Evolutionary conservation across 352 stramenopile genomes (phyloP).

Genomic region (Pythium plurisporium): DNA sequence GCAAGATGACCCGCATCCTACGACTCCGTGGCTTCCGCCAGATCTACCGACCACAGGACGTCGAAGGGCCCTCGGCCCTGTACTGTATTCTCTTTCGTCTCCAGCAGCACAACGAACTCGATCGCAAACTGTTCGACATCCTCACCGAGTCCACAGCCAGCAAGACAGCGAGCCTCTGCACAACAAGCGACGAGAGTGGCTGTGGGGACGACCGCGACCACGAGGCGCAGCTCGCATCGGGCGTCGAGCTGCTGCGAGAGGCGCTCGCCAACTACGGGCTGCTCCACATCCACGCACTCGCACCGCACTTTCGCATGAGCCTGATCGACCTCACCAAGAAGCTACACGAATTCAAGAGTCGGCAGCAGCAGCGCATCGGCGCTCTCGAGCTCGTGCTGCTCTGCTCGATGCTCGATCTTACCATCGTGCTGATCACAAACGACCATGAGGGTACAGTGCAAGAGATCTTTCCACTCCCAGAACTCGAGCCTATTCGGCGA

Average conservation of each 20-base stretch:
- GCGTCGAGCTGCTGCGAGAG: slow-evolving; percentile 52
- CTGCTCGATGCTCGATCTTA: slow-evolving; percentile 70
- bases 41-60: slow-evolving; percentile 35
- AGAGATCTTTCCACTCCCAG: slow-evolving; percentile 48
- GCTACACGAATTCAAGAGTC: slow-evolving; percentile 70
- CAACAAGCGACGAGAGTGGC: not conserved
- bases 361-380: slow-evolving; percentile 49
- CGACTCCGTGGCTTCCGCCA: slow-evolving; percentile 41
- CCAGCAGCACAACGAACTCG: slow-evolving; percentile 70
- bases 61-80: slow-evolving; percentile 38
- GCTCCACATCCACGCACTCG: slow-evolving; percentile 52
- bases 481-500: slow-evolving; percentile 42
- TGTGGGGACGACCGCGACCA: slow-evolving; percentile 1
- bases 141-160: slow-evolving; percentile 26
- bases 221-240: slow-evolving; percentile 25
- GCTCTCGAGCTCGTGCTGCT: slow-evolving; percentile 66
- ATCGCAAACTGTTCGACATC: slow-evolving; percentile 61
- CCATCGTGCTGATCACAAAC: slow-evolving; percentile 73
- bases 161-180: slow-evolving; percentile 13
- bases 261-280: slow-evolving; percentile 69
- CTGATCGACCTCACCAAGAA: slow-evolving; percentile 74
- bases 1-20: slow-evolving; percentile 64
- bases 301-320: slow-evolving; percentile 44
- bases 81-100: slow-evolving; percentile 60
- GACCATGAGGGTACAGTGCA: slow-evolving; percentile 70